These are phyloP conservation scores for Sistotremastrum suecicum DNA, from an alignment of 768 basidiomycete genomes.

Conservation along the genomic window DNA sequence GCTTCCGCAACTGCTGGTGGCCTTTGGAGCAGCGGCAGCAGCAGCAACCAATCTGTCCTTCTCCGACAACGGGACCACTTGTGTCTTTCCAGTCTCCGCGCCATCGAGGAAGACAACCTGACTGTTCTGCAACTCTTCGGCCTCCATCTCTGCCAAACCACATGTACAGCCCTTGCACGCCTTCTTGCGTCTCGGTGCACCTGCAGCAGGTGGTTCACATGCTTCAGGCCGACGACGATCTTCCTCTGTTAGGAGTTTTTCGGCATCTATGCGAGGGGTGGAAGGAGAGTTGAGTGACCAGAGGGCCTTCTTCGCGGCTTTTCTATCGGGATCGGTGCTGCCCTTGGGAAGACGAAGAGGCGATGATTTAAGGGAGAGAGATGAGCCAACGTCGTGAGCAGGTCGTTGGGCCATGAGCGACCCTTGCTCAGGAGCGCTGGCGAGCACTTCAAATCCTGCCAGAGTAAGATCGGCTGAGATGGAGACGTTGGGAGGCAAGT, in stretches of 20 bases:
- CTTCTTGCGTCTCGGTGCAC: conserved; percentile 58
- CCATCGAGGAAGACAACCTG: conserved; percentile 63
- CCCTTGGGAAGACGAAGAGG: conserved; percentile 24
- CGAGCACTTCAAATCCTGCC: conserved; percentile 50
- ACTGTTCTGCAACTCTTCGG: conserved; percentile 48
- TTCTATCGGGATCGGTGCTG: conserved; percentile 33
- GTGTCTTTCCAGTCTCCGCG: conserved; percentile 42
- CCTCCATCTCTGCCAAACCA: conserved; percentile 89
- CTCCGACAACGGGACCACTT: conserved; percentile 29
- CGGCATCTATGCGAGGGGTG: conserved; percentile 67
- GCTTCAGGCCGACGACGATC: conserved; percentile 72
- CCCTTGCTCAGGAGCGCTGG: conserved; percentile 22
- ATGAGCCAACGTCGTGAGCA: conserved; percentile 24
- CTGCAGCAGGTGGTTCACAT: conserved; percentile 46
- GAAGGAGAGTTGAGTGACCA: conserved; percentile 69
- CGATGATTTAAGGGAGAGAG: conserved; percentile 28
- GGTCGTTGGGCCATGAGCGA: conserved; percentile 63
- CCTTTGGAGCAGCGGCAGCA: conserved; percentile 63
- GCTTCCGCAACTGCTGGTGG: conserved; percentile 92
- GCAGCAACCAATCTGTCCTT: conserved; percentile 51
- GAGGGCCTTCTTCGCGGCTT: conserved; percentile 74
- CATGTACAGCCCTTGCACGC: conserved; percentile 97
- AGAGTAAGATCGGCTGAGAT: conserved; percentile 47
- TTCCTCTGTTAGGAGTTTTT: conserved; percentile 67
- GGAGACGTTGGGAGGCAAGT: conserved; percentile 24